Evolutionary conservation across 2,329 filamentous ascomycete genomes (phyloP), one percentile per base, ranked within the genome.

Genomic region (Ustulina deusta): DNA sequence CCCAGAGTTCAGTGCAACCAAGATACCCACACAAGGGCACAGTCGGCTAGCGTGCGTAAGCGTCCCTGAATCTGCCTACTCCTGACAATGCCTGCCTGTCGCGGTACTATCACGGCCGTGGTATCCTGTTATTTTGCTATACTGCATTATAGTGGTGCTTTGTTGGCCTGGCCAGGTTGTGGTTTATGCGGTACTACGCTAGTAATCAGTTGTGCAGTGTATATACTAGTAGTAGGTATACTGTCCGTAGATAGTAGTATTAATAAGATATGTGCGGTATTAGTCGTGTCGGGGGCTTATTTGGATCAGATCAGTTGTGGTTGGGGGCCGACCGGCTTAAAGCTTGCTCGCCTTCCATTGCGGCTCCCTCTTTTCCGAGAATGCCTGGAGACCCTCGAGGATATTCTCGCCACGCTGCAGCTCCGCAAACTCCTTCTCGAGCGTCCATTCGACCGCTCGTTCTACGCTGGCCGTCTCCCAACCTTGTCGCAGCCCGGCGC

Each of bases 401-500:
- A 76, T 76, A 49, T 77, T 76, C 46, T 77, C 76, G 3, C 75
- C 76, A 51, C 67, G 74, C 48, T 76, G 74, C 38, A 77, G 63
- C 49, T 76, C 74, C n/a, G 74, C 74, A 65, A 75, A 76, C 48
- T 78, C 74, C 63, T 72, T 76, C 52, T 77, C 74, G 3, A 75
- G 68, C 13, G 75, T 77, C 68, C 70, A 73, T 9, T 74, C 72
- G 13, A 72, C 71, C 1, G 72, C 71, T 25, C 73, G 62, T 49
- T 75, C 73, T 29, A 74, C 74, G 49, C 71, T 74, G n/a, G 72
- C 73, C 54, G 71, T 74, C 70, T 75, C 73, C 74, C 73, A 74
- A 15, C 72, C 72, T 48, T 75, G 73, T 29, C 74, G 62, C 15
- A 75, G 55, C 3, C 71, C 74, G 17, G 74, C 74, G 36, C 74